Evolutionary conservation across 768 basidiomycete species (phyloP).

Genomic region (Trametes gibbosa): DNA sequence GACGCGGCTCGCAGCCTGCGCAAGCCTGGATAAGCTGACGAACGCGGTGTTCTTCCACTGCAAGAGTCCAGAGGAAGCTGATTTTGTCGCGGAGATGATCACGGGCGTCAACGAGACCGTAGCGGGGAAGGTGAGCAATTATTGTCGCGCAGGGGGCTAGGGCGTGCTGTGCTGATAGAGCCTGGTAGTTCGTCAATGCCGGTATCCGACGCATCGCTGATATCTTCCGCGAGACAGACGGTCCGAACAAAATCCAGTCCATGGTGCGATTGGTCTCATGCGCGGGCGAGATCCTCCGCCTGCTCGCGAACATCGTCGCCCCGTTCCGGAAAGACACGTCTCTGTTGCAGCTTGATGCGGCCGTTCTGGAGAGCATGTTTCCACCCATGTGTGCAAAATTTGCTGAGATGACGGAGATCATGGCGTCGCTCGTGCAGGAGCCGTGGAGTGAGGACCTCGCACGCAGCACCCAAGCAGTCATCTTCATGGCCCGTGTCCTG

Average conservation of each 20-base stretch:
- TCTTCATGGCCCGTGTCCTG: constrained; percentile 62
- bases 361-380: constrained; percentile 59
- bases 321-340: constrained; percentile 51
- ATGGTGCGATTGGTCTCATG: constrained; percentile 45
- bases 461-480: constrained; percentile 38
- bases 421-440: constrained; percentile 24
- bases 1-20: constrained; percentile 50
- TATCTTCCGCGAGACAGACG: constrained; percentile 41
- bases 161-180: not conserved
- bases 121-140: constrained; percentile 55
- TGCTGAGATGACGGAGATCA: constrained; percentile 36
- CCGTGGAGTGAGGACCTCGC: constrained; percentile 21
- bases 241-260: constrained; percentile 26
- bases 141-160: not conserved
- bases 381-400: constrained; percentile 48
- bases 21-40: constrained; percentile 63
- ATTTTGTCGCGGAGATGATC: constrained; percentile 81
- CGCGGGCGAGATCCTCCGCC: constrained; percentile 65
- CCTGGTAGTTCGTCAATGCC: constrained; percentile 65
- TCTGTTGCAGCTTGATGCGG: constrained; percentile 49
- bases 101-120: constrained; percentile 64
- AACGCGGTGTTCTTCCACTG: constrained; percentile 68
- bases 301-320: constrained; percentile 65
- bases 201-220: constrained; percentile 66
- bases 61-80: constrained; percentile 76